A percentile compares a stretch with the other conserved stretches of the same genome.
Evolutionary conservation across 352 stramenopile genomes (phyloP).

Genomic region (Globisporangium viniferum): DNA sequence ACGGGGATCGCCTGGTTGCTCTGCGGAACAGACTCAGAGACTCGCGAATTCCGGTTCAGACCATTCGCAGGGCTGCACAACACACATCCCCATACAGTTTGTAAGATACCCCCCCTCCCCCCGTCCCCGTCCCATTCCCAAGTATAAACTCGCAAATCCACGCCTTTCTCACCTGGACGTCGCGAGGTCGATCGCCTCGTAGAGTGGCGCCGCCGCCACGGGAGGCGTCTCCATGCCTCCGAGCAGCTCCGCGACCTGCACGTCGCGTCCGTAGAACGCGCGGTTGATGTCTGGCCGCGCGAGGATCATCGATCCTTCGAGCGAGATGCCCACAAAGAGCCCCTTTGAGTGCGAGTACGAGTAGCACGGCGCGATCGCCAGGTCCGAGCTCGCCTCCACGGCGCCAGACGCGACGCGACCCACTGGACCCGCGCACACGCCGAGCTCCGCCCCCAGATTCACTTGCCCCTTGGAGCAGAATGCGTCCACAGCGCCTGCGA

Average conservation of each 20-base stretch:
- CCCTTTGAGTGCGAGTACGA: slow-evolving; percentile 91
- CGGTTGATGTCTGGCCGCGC: slow-evolving; percentile 88
- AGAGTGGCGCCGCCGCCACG: slow-evolving; percentile 77
- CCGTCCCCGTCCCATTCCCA: not conserved
- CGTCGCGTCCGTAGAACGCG: slow-evolving; percentile 88
- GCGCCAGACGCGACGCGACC: slow-evolving; percentile 81
- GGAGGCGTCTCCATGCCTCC: slow-evolving; percentile 74
- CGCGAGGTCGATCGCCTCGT: slow-evolving; percentile 72
- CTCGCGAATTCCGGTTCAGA: slow-evolving; percentile 39
- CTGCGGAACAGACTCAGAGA: not conserved
- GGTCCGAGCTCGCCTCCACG: slow-evolving; percentile 67
- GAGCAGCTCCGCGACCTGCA: slow-evolving; percentile 71
- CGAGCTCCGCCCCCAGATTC: slow-evolving; percentile 89
- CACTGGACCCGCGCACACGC: slow-evolving; percentile 86
- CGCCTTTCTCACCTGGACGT: slow-evolving; percentile 49
- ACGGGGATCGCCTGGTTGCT: slow-evolving; percentile 18
- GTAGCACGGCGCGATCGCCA: slow-evolving; percentile 87
- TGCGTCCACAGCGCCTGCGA: slow-evolving; percentile 56
- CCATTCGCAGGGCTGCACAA: slow-evolving; percentile 55
- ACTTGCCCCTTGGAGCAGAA: slow-evolving; percentile 86
- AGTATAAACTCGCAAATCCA: not conserved
- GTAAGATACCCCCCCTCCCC: not conserved
- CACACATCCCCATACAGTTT: not conserved
- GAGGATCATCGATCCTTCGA: slow-evolving; percentile 90
- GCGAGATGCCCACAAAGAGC: slow-evolving; percentile 85